Evolutionary conservation across 805 yeast species (phyloP), one percentile per base, ranked within the genome.

Genomic region (Candida montana): DNA sequence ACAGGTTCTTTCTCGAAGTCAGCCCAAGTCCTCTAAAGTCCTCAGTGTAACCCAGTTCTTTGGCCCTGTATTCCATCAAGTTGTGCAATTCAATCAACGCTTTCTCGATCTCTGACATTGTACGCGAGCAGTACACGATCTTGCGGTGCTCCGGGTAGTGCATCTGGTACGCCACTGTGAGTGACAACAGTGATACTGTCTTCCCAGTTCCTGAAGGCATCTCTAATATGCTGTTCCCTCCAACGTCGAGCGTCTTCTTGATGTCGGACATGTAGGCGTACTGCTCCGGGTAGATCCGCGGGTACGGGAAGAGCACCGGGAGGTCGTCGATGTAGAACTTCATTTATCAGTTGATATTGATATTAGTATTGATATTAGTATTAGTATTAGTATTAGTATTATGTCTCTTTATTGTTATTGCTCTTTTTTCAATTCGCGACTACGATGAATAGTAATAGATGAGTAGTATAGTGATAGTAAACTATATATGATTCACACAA

Each of bases 121-220:
- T 93, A 74, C 99, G 98, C 5, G 99, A 93, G 63, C 99, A 93
- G 64, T 93, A 93, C 7, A 93, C 87, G 51, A 93, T 81, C 70
- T 91, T 93, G 15, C 96, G 68, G 57, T 88, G 96, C 56, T 91
- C 97, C 9, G 96, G 95, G 60, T 91, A 90, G 58, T 76, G 77
- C 86, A 87, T 80, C 61, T 93, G 99, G 63, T 93, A 93, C 12
- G 99, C 96, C 35, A 93, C 88, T 0, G 98, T 88, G 34, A 93
- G 65, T 0, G 98, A 88, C 24, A 93, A 69, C 59, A 93, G 71
- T 1, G 98, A 89, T 3, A 93, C 85, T 30, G 99, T 93, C 61
- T 93, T 93, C 33, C 99, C 99, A 3, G 99, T 93, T 4, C 99
- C 99, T 6, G 99, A 93, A 52, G 99, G 99, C 99, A 93, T 93